Evolutionary conservation across 768 basidiomycete species (phyloP), one percentile per base, ranked within the genome.

Genomic region (Kwoniella sp.): DNA sequence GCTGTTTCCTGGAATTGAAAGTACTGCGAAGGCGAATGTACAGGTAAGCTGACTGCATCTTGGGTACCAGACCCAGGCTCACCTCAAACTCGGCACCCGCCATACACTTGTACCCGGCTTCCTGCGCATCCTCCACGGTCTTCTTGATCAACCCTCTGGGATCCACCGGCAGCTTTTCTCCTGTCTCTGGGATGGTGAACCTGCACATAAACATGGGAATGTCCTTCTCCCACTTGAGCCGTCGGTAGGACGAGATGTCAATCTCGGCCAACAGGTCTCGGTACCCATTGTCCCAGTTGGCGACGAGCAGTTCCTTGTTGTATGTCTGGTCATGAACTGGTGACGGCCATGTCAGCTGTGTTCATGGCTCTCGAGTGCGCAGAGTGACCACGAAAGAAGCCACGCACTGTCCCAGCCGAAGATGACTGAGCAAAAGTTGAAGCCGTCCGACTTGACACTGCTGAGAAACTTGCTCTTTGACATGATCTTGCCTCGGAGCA

Each of bases 21-120:
- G 63, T 74, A 74, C 73, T 74, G 15, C 10, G 26, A n/a, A 28
- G 25, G 42, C 7, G 6, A 46, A 46, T 46, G n/a, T 20, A 38
- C 9, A 19, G 5, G 7, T 27, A 22, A 41, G 19, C 40, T 23
- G 14, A 41, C 7, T 20, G 10, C 32, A 10, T 33, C 32, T n/a
- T 33, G 10, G 32, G 9, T 41, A 5, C 5, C 19, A 22, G 9
- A 3, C 25, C 10, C 25, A 11, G 9, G 72, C 80, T 46, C 66
- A 87, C 90, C 80, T 99, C 95, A 62, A 88, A 98, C 76, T 99
- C 93, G 7, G 87, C 82, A 8, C 90, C 92, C n/a, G 88, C 84
- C 63, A 83, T 79, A 66, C 89, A 87, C 26, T 82, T 77, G 26
- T 38, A 50, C 3, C 48, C 59, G 81, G 80, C 12, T 58, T 67